These are phyloP conservation scores for Fusarium austroafricanum DNA, from an alignment of 2,329 filamentous ascomycete genomes.

Conservation along the genomic window DNA sequence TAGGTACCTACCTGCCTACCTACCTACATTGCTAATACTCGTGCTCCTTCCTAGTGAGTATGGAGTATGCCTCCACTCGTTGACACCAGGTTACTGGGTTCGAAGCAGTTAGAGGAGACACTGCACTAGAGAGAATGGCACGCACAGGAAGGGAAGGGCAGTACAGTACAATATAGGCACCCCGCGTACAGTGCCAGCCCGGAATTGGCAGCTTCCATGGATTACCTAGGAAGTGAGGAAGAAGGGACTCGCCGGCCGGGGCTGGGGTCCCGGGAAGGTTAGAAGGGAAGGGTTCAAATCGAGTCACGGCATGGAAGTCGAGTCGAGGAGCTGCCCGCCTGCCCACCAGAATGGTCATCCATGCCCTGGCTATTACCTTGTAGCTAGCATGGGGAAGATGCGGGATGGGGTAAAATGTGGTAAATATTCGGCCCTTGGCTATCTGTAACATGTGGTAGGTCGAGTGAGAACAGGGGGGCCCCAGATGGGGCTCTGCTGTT, in stretches of 20 bases:
- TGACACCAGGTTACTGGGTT: slow-evolving; percentile 38
- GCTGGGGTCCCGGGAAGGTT: slow-evolving; percentile 37
- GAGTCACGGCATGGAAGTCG: too few species aligned
- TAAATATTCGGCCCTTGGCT: slow-evolving; percentile 39
- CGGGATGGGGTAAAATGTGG: slow-evolving; percentile 40
- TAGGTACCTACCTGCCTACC: too few species aligned
- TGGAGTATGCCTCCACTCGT: slow-evolving; percentile 37
- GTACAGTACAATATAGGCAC: background rate
- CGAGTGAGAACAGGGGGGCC: slow-evolving; percentile 37
- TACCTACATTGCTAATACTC: background rate
- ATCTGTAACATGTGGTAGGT: slow-evolving; percentile 43
- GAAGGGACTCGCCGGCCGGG: slow-evolving; percentile 33
- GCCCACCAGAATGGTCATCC: background rate
- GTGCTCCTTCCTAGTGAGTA: slow-evolving; percentile 26
- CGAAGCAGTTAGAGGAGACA: slow-evolving; percentile 29
- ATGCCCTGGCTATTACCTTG: background rate
- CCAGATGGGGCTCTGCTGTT: slow-evolving; percentile 44
- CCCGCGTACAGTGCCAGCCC: slow-evolving; percentile 18
- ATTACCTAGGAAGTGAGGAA: slow-evolving; percentile 26
- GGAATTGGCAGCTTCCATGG: slow-evolving; percentile 13
- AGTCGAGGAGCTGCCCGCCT: too few species aligned
- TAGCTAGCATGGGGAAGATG: slow-evolving; percentile 25
- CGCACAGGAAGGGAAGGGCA: background rate
- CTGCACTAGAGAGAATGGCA: slow-evolving; percentile 9
- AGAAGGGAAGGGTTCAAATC: slow-evolving; percentile 21